Conservation (phyloP, 768 basidiomycete genomes). For the Boletus subcaerulescens region DNA sequence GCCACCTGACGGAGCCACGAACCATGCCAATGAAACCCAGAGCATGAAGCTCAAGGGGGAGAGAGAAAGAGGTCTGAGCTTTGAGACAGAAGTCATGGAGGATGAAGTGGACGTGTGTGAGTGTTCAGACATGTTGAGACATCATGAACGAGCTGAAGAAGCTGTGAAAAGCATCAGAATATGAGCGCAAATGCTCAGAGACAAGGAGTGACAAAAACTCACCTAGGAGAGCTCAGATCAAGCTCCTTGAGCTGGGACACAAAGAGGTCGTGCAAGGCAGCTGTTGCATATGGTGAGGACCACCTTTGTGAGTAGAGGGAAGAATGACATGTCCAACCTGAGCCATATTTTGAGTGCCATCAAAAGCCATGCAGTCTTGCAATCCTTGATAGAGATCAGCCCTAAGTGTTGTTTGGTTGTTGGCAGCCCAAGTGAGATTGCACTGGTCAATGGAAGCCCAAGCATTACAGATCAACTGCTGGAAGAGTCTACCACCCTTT, state of each 20-base stretch:
- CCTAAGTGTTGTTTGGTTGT: too few species aligned
- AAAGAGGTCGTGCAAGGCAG: too few species aligned
- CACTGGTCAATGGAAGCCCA: conserved; percentile 45
- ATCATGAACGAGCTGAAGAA: too few species aligned
- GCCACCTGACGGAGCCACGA: too few species aligned
- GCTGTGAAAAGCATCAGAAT: too few species aligned
- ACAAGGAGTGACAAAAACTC: neutral
- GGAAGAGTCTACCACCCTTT: conserved; percentile 38
- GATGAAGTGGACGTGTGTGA: too few species aligned
- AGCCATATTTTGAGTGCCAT: conserved; percentile 25
- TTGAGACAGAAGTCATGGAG: too few species aligned
- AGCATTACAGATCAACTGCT: conserved; percentile 43
- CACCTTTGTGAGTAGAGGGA: too few species aligned
- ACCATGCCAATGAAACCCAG: too few species aligned
- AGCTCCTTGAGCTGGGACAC: neutral
- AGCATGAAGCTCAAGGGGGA: too few species aligned
- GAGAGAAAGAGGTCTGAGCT: too few species aligned
- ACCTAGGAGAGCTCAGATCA: neutral
- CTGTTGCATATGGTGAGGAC: conserved; percentile 43
- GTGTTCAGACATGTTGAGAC: too few species aligned
- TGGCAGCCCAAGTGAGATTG: conserved; percentile 35
- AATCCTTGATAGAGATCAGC: conserved; percentile 36
- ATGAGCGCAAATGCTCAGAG: neutral
- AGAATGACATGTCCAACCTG: conserved; percentile 35
- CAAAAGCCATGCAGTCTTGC: conserved; percentile 27